A percentile compares a stretch with the other conserved stretches of the same genome.
Conservation (phyloP, 768 basidiomycete genomes). For the Pisolithus marmoratus region DNA sequence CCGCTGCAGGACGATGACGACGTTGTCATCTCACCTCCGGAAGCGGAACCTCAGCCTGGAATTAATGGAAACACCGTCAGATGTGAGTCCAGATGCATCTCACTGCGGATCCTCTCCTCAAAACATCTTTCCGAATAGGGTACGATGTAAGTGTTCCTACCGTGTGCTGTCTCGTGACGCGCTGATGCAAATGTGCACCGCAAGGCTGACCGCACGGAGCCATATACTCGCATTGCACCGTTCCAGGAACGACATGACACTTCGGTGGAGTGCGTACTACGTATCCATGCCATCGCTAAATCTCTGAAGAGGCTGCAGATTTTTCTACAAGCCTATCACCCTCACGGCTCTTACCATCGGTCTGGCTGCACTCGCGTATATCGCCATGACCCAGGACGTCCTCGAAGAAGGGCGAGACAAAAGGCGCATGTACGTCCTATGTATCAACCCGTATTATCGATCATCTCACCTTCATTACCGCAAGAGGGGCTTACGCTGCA, state of each 20-base stretch:
- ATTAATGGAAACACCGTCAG: constrained; percentile 70
- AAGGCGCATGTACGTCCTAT: constrained; percentile 58
- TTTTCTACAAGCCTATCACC: constrained; percentile 83
- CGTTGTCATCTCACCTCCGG: constrained; percentile 38
- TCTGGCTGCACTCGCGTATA: constrained; percentile 66
- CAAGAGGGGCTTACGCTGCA: constrained; percentile 73
- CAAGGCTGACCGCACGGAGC: constrained; percentile 77
- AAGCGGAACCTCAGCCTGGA: constrained; percentile 68
- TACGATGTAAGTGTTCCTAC: constrained; percentile 62
- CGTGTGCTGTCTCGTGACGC: neutral
- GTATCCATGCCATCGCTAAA: constrained; percentile 3
- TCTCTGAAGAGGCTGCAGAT: constrained; percentile 37
- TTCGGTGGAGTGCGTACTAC: constrained; percentile 61
- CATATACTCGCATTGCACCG: constrained; percentile 77
- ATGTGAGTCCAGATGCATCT: constrained; percentile 47
- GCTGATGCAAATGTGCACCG: too few relatives aligned
- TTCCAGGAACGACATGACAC: constrained; percentile 83
- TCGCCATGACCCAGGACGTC: constrained; percentile 81
- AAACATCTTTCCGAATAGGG: constrained; percentile 40
- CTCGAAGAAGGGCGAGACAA: constrained; percentile 80
- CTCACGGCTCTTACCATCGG: constrained; percentile 66
- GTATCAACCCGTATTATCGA: neutral
- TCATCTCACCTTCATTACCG: constrained; percentile 9
- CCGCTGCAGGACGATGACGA: constrained; percentile 61
- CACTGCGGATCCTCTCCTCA: too few relatives aligned